phyloP scores from a whole-genome alignment of 176 grass and related monocot genomes.

The Chloris gayana region DNA sequence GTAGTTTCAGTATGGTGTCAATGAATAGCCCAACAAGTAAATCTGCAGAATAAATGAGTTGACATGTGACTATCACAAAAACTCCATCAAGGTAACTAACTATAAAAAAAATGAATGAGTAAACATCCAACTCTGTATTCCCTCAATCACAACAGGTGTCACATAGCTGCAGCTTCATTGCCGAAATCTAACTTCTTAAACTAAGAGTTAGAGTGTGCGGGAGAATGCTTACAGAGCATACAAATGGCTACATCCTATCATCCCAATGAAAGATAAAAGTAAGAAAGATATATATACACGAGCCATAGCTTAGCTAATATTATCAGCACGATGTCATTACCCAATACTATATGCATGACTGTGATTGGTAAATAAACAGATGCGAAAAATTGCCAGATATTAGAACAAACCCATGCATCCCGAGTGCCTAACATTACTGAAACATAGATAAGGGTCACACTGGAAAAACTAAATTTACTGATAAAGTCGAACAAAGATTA shows the following conservation, averaged over 20 bases:
- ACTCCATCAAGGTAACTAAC: slow-evolving; percentile 11
- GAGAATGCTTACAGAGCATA: background rate
- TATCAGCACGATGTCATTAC: background rate
- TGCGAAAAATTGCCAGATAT: no score
- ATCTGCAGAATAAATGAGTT: slow-evolving; percentile 55
- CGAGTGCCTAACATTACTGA: background rate
- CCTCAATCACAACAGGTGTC: background rate
- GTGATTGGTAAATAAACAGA: background rate
- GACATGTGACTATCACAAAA: background rate
- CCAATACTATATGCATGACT: background rate
- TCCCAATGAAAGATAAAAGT: background rate
- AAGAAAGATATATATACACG: background rate
- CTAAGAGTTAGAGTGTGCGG: background rate
- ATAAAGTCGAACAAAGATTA: background rate
- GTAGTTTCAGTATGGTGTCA: slow-evolving; percentile 61
- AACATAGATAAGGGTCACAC: background rate
- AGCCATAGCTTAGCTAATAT: background rate
- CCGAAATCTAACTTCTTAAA: background rate
- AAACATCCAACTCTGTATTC: slow-evolving; percentile 13
- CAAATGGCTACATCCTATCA: slow-evolving; percentile 14
- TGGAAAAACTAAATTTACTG: background rate
- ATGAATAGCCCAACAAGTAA: slow-evolving; percentile 83
- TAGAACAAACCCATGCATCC: background rate
- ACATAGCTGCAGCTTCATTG: background rate
- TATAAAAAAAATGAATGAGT: background rate